Percentiles rank a stretch among this genome's conserved stretches.
Conservation (phyloP, 768 basidiomycete genomes). For the Gautieria morchelliformis region DNA sequence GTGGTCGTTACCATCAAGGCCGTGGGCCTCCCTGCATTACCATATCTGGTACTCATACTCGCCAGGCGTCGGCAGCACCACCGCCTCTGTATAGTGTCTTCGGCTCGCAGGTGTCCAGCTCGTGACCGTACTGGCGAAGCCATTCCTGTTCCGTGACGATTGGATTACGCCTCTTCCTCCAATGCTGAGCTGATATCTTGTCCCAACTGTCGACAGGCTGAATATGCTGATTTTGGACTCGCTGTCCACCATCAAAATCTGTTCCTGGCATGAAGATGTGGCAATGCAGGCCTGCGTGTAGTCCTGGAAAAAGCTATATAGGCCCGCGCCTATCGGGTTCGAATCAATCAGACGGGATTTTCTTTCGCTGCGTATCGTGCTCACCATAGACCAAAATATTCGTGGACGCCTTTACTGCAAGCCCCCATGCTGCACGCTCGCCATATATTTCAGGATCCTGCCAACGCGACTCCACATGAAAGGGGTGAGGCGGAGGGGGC, state of each 20-base stretch:
- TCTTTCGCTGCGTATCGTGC: neutral
- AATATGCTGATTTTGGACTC: slow-evolving; percentile 41
- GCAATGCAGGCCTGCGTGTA: slow-evolving; percentile 42
- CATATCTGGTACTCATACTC: neutral
- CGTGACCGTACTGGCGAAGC: slow-evolving; percentile 45
- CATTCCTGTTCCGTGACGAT: slow-evolving; percentile 42
- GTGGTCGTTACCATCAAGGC: too few species aligned
- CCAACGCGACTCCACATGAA: slow-evolving; percentile 32
- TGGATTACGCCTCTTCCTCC: slow-evolving; percentile 38
- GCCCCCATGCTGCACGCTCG: slow-evolving; percentile 43
- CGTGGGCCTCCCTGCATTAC: too few species aligned
- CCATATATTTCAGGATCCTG: slow-evolving; percentile 44
- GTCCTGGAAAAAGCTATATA: slow-evolving; percentile 67
- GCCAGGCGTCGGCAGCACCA: slow-evolving; percentile 1
- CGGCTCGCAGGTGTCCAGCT: slow-evolving; percentile 27
- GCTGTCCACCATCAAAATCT: slow-evolving; percentile 44
- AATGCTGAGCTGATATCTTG: slow-evolving; percentile 43
- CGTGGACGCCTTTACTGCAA: slow-evolving; percentile 39
- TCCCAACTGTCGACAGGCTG: slow-evolving; percentile 50
- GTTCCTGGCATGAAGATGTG: slow-evolving; percentile 42
- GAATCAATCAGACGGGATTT: too few species aligned
- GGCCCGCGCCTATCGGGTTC: slow-evolving; percentile 40
- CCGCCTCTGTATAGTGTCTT: slow-evolving; percentile 1
- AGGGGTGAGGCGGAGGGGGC: slow-evolving; percentile 49
- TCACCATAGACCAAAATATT: slow-evolving; percentile 58